These are phyloP conservation scores for Baeospora myosura DNA, from an alignment of 1,284 basidiomycete species.

Conservation along the genomic window DNA sequence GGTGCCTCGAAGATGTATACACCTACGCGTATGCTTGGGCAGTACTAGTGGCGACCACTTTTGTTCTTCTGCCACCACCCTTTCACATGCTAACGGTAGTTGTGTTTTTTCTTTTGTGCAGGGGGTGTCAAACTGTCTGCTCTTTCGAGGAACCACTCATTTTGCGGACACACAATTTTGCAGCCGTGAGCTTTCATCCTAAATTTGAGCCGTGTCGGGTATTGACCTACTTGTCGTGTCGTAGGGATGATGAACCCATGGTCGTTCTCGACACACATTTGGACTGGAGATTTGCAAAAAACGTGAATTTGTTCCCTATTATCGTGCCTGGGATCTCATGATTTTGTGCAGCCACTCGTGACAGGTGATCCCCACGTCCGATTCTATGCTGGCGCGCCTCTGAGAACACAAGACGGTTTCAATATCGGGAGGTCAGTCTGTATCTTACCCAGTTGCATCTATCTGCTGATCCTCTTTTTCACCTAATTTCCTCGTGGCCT, in stretches of 20 bases:
- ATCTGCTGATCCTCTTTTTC: constrained; percentile 11
- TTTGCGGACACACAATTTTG: constrained; percentile 80
- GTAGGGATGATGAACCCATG: constrained; percentile 80
- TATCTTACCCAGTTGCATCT: too few relatives aligned
- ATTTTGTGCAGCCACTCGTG: constrained; percentile 61
- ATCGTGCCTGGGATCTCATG: constrained; percentile 1
- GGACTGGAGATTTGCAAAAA: constrained; percentile 86
- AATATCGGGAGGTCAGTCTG: constrained; percentile 83
- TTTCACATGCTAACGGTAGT: too few relatives aligned
- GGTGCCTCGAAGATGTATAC: constrained; percentile 17
- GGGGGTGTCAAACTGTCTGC: constrained; percentile 56
- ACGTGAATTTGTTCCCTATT: constrained; percentile 24
- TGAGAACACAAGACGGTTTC: constrained; percentile 83
- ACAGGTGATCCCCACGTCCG: constrained; percentile 60
- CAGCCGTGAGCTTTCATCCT: constrained; percentile 47
- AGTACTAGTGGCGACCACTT: too few relatives aligned
- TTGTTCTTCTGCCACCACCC: too few relatives aligned
- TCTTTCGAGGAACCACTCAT: constrained; percentile 58
- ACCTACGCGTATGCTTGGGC: too few relatives aligned
- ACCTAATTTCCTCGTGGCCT: constrained; percentile 5
- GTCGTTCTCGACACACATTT: constrained; percentile 72
- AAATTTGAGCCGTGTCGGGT: neutral
- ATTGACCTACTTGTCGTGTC: constrained; percentile 1
- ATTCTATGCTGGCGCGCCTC: constrained; percentile 89
- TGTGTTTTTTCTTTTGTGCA: constrained; percentile 21